Percentiles rank a stretch among this genome's conserved stretches.
phyloP scores from a whole-genome alignment of 371 early-diverging fungal genomes.

The Furculomyces boomerangus region DNA sequence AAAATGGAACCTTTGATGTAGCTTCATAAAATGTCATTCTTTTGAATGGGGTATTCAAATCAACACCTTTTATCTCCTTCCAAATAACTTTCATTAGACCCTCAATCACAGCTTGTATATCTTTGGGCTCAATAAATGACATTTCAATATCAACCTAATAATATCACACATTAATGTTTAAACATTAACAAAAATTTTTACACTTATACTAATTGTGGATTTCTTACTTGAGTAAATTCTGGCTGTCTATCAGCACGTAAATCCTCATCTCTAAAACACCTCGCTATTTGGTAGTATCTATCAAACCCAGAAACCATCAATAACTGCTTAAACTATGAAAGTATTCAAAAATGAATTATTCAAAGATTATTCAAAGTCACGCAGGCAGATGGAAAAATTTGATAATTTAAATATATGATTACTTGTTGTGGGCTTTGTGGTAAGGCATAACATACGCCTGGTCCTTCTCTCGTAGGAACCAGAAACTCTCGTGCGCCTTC shows the following conservation, averaged over 20 bases:
- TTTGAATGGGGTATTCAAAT: conserved; percentile 34
- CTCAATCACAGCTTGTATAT: conserved; percentile 57
- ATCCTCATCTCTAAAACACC: conserved; percentile 88
- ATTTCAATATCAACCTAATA: conserved; percentile 76
- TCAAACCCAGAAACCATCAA: conserved; percentile 81
- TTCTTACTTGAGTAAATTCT: conserved; percentile 70
- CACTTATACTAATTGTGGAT: not conserved
- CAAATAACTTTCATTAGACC: conserved; percentile 50
- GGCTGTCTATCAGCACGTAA: conserved; percentile 80
- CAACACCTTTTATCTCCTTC: conserved; percentile 32
- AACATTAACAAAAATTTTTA: not conserved
- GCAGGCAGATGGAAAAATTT: not conserved
- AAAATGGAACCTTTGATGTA: conserved; percentile 35
- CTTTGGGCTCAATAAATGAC: conserved; percentile 50
- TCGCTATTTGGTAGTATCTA: conserved; percentile 80
- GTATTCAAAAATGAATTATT: not conserved
- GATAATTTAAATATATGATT: not conserved
- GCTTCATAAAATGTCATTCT: conserved; percentile 65
- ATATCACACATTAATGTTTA: not conserved
- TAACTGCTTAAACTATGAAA: conserved; percentile 50
- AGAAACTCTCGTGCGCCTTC: conserved; percentile 88
- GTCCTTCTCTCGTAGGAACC: conserved; percentile 65
- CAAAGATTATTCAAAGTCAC: conserved; percentile 1
- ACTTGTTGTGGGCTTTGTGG: conserved; percentile 88
- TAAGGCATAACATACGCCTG: conserved; percentile 58